These are phyloP conservation scores for Septoria linicola DNA, from an alignment of 2,329 filamentous ascomycete species.

Conservation along the genomic window DNA sequence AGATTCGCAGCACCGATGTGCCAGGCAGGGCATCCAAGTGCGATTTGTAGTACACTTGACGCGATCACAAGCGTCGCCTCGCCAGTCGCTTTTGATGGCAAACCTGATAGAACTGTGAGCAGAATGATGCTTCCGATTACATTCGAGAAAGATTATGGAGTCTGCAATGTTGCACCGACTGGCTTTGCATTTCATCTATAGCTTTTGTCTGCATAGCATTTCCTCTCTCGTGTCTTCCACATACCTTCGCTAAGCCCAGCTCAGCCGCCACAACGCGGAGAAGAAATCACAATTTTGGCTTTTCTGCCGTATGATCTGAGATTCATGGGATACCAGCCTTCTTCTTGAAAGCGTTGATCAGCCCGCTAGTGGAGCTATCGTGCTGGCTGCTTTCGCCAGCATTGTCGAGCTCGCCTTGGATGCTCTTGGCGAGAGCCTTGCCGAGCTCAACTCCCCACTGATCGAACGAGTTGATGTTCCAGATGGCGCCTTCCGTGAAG, in stretches of 20 bases:
- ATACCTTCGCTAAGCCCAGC: constrained; percentile 6
- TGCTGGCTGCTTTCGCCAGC: constrained; percentile 70
- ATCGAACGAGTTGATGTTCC: constrained; percentile 99
- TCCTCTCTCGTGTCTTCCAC: constrained; percentile 15
- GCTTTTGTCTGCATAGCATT: constrained; percentile 6
- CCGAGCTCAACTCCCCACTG: constrained; percentile 99
- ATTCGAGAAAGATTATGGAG: too few relatives aligned
- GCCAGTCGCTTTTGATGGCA: too few relatives aligned
- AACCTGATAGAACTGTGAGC: too few relatives aligned
- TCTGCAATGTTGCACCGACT: neutral
- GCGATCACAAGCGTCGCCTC: too few relatives aligned
- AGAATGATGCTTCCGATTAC: too few relatives aligned
- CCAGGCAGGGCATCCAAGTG: too few relatives aligned
- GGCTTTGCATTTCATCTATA: constrained; percentile 14
- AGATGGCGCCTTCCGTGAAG: constrained; percentile 94
- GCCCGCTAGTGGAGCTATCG: constrained; percentile 81
- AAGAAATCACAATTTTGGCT: constrained; percentile 16
- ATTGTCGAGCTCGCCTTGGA: constrained; percentile 72
- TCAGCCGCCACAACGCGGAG: constrained; percentile 9
- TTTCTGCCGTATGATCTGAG: neutral
- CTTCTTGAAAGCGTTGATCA: constrained; percentile 92
- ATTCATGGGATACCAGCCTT: constrained; percentile 45
- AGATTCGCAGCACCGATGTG: too few relatives aligned
- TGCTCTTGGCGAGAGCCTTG: constrained; percentile 82
- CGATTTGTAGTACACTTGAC: too few relatives aligned